Evolutionary conservation across 805 yeast species (phyloP).

Genomic region (Ogataea chonburiensis): DNA sequence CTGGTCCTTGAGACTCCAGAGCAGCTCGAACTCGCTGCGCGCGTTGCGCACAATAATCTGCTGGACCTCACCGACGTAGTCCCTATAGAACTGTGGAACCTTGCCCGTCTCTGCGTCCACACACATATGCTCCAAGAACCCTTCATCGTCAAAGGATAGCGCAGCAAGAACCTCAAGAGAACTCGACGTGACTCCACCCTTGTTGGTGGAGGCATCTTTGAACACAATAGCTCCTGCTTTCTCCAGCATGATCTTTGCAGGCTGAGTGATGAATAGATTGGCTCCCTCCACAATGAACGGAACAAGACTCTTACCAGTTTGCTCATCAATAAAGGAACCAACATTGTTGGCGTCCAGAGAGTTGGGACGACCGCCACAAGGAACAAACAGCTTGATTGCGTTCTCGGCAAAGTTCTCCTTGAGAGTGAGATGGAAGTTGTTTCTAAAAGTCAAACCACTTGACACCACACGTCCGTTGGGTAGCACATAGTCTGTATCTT

Average conservation of each 20-base stretch:
- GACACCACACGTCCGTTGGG: constrained; percentile 76
- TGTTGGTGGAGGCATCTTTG: constrained; percentile 96
- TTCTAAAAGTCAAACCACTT: constrained; percentile 88
- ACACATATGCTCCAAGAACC: constrained; percentile 79
- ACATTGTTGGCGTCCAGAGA: constrained; percentile 89
- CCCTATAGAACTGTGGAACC: constrained; percentile 71
- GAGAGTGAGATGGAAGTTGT: constrained; percentile 78
- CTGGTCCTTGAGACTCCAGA: constrained; percentile 71
- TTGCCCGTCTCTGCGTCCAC: constrained; percentile 50
- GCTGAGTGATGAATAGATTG: constrained; percentile 89
- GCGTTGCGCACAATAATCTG: constrained; percentile 74
- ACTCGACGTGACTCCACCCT: constrained; percentile 98
- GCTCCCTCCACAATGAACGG: constrained; percentile 98
- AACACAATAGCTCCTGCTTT: constrained; percentile 81
- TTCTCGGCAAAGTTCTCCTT: constrained; percentile 57
- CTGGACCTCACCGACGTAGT: constrained; percentile 87
- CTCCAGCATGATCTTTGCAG: constrained; percentile 85
- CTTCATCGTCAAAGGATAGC: constrained; percentile 81
- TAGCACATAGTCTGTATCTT: constrained; percentile 73
- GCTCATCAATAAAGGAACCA: constrained; percentile 62
- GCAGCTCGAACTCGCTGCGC: constrained; percentile 74
- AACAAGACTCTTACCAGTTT: constrained; percentile 72
- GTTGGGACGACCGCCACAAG: constrained; percentile 99
- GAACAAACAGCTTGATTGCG: constrained; percentile 82
- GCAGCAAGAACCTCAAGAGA: constrained; percentile 95